Evolutionary conservation across 495 filamentous ascomycete genomes (phyloP).

Genomic region (Polyplosphaeria fusca): DNA sequence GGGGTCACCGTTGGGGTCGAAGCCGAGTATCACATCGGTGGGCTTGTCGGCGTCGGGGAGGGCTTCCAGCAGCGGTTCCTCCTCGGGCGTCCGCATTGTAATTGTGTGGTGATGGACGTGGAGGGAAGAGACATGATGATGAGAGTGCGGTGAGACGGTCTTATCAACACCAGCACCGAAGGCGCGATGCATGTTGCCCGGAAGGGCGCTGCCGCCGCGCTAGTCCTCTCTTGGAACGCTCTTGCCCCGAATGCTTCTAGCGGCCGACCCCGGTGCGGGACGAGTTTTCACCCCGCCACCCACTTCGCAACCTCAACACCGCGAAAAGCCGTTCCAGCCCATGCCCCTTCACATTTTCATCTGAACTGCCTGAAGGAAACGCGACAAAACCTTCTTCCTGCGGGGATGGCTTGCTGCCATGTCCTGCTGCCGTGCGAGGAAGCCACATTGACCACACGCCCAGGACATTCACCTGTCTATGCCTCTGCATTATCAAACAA

Average conservation of each 20-base stretch:
- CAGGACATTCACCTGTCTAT: too few relatives aligned
- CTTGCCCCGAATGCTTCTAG: too few relatives aligned
- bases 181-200: neutral
- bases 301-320: too few relatives aligned
- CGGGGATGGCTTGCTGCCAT: too few relatives aligned
- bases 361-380: too few relatives aligned
- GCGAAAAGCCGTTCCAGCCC: neutral
- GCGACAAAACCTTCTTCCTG: too few relatives aligned
- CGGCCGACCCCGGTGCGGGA: neutral
- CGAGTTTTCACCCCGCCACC: neutral
- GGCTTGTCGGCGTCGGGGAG: neutral
- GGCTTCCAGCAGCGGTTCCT: neutral
- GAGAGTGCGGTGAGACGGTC: neutral
- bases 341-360: too few relatives aligned
- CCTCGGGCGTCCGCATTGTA: neutral
- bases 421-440: too few relatives aligned
- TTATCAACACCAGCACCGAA: neutral
- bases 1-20: constrained; percentile 18
- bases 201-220: too few relatives aligned
- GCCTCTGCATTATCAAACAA: too few relatives aligned
- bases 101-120: neutral
- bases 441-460: too few relatives aligned
- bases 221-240: neutral
- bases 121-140: neutral
- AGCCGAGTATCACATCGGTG: constrained; percentile 19